Percentiles rank a stretch among this genome's conserved stretches.
Conservation (phyloP, 306 rosid species). For the Trichosanthes cucumerina region DNA sequence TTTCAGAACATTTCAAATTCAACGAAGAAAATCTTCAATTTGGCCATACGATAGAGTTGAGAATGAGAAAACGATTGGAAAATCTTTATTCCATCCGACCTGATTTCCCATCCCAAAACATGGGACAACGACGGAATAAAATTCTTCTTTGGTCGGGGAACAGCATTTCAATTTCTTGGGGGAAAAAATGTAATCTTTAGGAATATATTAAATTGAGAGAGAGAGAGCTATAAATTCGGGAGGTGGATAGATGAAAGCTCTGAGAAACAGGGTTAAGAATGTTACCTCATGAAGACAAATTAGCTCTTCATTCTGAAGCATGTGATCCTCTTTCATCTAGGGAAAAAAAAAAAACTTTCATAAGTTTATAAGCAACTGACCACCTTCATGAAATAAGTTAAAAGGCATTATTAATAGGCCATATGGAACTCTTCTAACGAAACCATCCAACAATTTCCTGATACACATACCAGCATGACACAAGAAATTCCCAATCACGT, state of each 20-base stretch:
- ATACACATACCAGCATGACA: background rate
- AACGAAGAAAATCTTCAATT: background rate
- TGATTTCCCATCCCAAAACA: background rate
- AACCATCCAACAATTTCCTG: background rate
- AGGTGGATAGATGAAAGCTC: background rate
- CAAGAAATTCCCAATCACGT: background rate
- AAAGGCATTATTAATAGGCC: background rate
- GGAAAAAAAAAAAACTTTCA: background rate
- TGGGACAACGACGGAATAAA: background rate
- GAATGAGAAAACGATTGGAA: background rate
- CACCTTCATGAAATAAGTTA: background rate
- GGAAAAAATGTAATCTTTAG: background rate
- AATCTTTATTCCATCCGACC: background rate
- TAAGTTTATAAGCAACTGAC: background rate
- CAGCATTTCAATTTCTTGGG: background rate
- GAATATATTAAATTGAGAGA: background rate
- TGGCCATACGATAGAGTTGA: background rate
- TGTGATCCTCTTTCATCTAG: background rate
- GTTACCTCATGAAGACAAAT: constrained; percentile 8
- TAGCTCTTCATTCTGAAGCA: background rate
- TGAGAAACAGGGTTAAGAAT: background rate
- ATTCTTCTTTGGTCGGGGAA: background rate
- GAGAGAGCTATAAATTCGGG: background rate
- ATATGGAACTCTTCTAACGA: background rate
- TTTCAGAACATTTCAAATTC: background rate